Base-by-base conservation (phyloP, 768 basidiomycete genomes). In the Chalciporus piperatus region DNA sequence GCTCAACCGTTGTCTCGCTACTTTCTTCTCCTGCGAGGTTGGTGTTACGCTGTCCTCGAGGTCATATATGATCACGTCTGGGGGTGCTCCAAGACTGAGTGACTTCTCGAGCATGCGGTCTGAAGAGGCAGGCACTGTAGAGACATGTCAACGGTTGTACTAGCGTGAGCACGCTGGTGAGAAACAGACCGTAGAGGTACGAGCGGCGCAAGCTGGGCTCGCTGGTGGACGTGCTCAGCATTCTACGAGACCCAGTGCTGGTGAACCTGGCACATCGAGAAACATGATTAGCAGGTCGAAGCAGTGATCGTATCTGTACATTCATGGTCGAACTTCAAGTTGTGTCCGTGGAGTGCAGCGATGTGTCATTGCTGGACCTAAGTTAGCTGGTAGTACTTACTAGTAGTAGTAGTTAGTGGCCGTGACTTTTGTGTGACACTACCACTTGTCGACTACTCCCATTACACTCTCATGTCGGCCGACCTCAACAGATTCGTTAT, bases 31-130 rank as follows among this genome's bases (percentile, higher is more conserved):
- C 23, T 72, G 69, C 27, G 67, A 59, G 5, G 73, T 72, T 4
- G 87, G 86, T 4, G 90, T 72, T 0, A 95, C 82, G 54, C 88
- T 88, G 66, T 96, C 93, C 66, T 95, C 93, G 12, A 96, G 74
- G 72, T 96, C 93, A 61, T 92, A 94, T 22, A 92, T 85, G 32
- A 93, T 74, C 39, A 86, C 76, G 54, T 96, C 93, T 2, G 91
- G 83, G 2, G 70, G 64, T 13, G 76, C 73, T 20, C 52, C 61
- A 28, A 66, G 39, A 10, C 61, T 67, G 41, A 89, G 74, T 0
- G 89, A 89, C 64, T 93, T 95, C 57, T 84, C 73, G 30, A 96
- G 81, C 87, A 92, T 92, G 38, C 82, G 78, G 32, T 87, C 81
- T 12, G 84, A 87, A 1, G 91, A 87, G 6, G 85, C 77, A 3